Evolutionary conservation across 768 basidiomycete species (phyloP).

Genomic region (Panaeolus cyanescens): DNA sequence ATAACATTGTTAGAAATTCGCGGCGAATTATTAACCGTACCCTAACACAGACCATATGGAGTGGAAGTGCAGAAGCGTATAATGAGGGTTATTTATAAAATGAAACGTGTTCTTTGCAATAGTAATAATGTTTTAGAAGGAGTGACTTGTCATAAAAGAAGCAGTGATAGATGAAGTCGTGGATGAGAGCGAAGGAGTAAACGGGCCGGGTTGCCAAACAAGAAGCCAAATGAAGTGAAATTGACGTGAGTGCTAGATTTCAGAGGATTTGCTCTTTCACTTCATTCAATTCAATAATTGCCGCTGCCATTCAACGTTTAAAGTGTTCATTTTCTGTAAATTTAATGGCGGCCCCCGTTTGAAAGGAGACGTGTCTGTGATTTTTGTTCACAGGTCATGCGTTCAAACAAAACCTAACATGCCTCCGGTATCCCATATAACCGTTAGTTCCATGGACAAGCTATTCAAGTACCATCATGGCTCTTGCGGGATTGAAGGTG

Average conservation of each 20-base stretch:
- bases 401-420: conserved; percentile 22
- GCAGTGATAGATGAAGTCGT: background rate
- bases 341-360: background rate
- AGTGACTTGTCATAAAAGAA: background rate
- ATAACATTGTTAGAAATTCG: too few relatives aligned
- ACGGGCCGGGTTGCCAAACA: background rate
- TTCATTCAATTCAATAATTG: background rate
- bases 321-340: background rate
- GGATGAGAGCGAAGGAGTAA: background rate
- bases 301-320: background rate
- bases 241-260: too few relatives aligned
- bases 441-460: conserved; percentile 8
- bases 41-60: background rate
- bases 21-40: too few relatives aligned
- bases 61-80: background rate
- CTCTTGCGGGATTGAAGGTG: conserved; percentile 50
- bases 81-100: background rate
- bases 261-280: too few relatives aligned
- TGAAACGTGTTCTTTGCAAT: background rate
- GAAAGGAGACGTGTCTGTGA: background rate
- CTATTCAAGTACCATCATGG: conserved; percentile 33
- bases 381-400: conserved; percentile 21
- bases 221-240: background rate
- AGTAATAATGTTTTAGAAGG: background rate
- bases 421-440: conserved; percentile 18